Base-by-base conservation (phyloP, 2,329 filamentous ascomycete genomes). In the Aspergillus awamori region DNA sequence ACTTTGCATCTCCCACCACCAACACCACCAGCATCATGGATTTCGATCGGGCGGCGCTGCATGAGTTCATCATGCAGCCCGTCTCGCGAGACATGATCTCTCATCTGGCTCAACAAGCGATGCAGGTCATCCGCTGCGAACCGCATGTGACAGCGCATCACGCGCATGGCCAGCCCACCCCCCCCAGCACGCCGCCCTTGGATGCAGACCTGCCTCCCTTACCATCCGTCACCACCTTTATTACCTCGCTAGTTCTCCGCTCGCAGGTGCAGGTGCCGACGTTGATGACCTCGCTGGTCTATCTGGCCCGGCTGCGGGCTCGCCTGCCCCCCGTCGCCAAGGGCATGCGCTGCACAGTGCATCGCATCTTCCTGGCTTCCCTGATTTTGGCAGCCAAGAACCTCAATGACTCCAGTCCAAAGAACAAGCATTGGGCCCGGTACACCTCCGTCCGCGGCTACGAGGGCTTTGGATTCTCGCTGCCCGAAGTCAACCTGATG, bases 341-440 rank as follows among this genome's bases (percentile, higher is more conserved):
- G 81, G 95, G 95, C 66, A 92, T 98, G 80, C 89, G 91, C 70
- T 98, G 95, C 84, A 98, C 95, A 24, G 92, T 94, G 51, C 95
- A 99, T 83, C 90, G 95, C 71, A 98, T 99, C 84, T 98, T 99
- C 81, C 86, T 99, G 53, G 94, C 81, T 6, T 80, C 79, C 4
- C 70, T 83, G 49, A 82, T 83, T 41, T 82, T 89, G 53, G 88
- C 95, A 1, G 94, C 95, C 70, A 99, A 99, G 88, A 97, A 97
- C 78, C 86, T 98, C 69, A 98, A 99, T 78, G 95, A 98, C 83
- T 97, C 93, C 63, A 97, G 93, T 11, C 95, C 95, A 65, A 98
- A 98, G 88, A 99, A 99, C 87, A 98, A 98, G 88, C 95, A 99
- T 84, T 99, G 95, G 95, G 93, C 95, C 67, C 89, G 88, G 72